Evolutionary conservation across 192 early-diverging fungal species (phyloP), one percentile per base, ranked within the genome.

Genomic region (Podila minutissima): DNA sequence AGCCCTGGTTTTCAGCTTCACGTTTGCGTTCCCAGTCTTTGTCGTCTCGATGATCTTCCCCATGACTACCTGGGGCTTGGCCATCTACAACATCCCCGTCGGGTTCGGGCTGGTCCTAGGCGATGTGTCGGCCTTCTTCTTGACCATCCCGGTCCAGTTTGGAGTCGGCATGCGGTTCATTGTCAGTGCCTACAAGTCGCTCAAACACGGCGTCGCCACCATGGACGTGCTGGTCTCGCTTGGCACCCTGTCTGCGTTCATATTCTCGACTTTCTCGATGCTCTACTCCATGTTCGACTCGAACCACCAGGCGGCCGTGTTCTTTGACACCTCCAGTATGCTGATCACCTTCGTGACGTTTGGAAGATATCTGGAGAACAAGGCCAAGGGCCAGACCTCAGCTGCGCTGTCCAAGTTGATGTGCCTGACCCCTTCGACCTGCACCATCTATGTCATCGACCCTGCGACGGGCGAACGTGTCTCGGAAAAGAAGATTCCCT

Each of bases 181-280:
- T 66, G 59, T 51, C 22, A 86, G 92, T 29, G 91, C 96, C 0
- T 95, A 89, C 78, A 93, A 93, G 71, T 91, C 96, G 0, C 74
- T 98, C 35, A 82, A 84, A 55, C 96, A 97, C 62, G 90, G 89
- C 20, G 90, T 89, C 51, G 95, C 97, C 70, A 99, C 94, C 62
- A 99, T 99, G 98, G 98, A 99, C 74, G 94, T 98, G 33, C 83
- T 99, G 33, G 89, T 99, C 24, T 86, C 91, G 2, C 85, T 97
- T 13, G 95, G 96, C 4, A 99, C 98, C 5, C 84, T 94, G 48
- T 88, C 93, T 19, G 93, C 97, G 1, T 98, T 94, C 82, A 79
- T 87, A 6, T 97, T 96, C 75, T 96, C 94, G 22, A 85, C 92
- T 37, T 84, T 95, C 29, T 89, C 94, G 53, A 92, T 98, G 82